A percentile compares a stretch with the other conserved stretches of the same genome.
Conservation (phyloP, 2,329 filamentous ascomycete genomes). For the Trichoderma cornu-damae region DNA sequence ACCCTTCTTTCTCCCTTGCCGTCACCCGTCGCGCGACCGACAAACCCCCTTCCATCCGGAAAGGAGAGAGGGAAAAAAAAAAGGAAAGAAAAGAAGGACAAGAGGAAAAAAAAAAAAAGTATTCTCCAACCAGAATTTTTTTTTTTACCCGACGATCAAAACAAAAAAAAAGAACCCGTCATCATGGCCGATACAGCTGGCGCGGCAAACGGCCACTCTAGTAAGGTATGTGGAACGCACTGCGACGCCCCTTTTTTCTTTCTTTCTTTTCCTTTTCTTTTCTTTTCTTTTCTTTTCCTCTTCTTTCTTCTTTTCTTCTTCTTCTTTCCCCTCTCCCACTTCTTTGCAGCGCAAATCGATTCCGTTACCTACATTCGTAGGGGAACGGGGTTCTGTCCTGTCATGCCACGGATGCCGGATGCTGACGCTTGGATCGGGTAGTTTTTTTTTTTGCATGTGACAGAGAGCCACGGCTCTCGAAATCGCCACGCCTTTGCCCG, state of each 20-base stretch:
- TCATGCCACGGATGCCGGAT: constrained; percentile 33
- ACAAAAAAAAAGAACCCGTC: constrained; percentile 27
- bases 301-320: no score
- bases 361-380: constrained; percentile 13
- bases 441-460: constrained; percentile 21
- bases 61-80: no score
- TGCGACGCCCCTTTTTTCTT: constrained; percentile 22
- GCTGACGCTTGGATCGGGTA: constrained; percentile 33
- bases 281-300: no score
- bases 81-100: background rate
- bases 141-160: no score
- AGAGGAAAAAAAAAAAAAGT: constrained; percentile 23
- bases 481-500: constrained; percentile 30
- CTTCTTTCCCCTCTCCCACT: constrained; percentile 7
- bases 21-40: constrained; percentile 3
- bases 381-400: background rate
- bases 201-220: constrained; percentile 44
- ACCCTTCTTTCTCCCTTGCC: constrained; percentile 2
- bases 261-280: no score
- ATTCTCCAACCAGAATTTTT: no score
- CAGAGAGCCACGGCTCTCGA: constrained; percentile 2
- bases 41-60: background rate
- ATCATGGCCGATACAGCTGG: constrained; percentile 32
- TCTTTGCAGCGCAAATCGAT: constrained; percentile 4
- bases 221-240: constrained; percentile 43